A percentile compares a stretch with the other conserved stretches of the same genome.
phyloP scores from a whole-genome alignment of 208 protist genomes.

The Leishmania arabica region DNA sequence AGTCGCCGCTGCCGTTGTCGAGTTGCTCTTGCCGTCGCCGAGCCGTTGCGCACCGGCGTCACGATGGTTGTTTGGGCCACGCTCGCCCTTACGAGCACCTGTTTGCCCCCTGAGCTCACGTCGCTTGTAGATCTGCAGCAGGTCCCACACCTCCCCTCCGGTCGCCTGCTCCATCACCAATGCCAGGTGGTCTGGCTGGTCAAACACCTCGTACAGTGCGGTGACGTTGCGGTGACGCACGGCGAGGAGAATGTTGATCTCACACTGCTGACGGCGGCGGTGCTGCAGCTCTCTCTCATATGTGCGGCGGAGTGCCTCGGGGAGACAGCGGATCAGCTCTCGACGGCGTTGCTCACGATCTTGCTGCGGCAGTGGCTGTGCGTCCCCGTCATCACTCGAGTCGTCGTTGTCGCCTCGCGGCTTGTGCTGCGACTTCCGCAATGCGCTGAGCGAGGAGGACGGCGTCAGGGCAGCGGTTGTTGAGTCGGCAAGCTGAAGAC shows the following conservation, averaged over 20 bases:
- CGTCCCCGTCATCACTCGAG: background rate
- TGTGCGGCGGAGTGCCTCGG: constrained; percentile 28
- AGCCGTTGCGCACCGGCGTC: background rate
- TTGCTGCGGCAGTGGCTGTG: background rate
- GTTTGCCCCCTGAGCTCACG: background rate
- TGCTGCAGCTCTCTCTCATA: constrained; percentile 49
- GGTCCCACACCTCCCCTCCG: constrained; percentile 54
- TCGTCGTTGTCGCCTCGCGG: background rate
- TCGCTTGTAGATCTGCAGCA: constrained; percentile 45
- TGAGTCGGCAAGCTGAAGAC: constrained; percentile 20
- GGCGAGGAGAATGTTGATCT: constrained; percentile 70
- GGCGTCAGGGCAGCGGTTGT: constrained; percentile 8
- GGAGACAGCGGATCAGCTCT: constrained; percentile 35
- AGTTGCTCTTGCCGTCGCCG: background rate
- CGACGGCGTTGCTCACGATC: constrained; percentile 24
- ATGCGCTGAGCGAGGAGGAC: constrained; percentile 4
- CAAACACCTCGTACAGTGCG: constrained; percentile 67
- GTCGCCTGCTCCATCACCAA: constrained; percentile 82
- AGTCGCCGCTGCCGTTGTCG: constrained; percentile 4
- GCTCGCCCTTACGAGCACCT: background rate
- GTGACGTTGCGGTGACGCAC: constrained; percentile 67
- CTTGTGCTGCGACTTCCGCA: constrained; percentile 1
- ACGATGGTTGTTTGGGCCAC: too few species aligned
- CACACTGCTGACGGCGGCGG: constrained; percentile 61
- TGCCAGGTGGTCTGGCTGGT: constrained; percentile 47